Conservation (phyloP, 176 grass and related monocot genomes). For the Hsuehochloa calcarea region DNA sequence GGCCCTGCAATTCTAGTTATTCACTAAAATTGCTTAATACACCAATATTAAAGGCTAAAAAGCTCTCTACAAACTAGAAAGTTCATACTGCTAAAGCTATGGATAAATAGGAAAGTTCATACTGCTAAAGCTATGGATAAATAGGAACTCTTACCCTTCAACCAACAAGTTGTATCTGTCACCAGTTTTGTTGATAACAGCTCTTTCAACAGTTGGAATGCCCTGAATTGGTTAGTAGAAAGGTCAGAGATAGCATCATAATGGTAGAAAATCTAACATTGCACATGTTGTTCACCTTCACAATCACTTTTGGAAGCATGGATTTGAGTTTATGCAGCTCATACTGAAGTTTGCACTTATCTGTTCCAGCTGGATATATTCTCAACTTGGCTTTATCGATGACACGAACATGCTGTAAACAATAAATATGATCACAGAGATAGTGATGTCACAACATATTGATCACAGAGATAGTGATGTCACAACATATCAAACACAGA, state of each 20-base stretch:
- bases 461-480: constrained; percentile 11
- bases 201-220: constrained; percentile 85
- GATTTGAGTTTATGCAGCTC: constrained; percentile 67
- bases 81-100: constrained; percentile 10
- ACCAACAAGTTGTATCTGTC: constrained; percentile 56
- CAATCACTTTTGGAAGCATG: constrained; percentile 90
- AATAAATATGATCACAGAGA: constrained; percentile 2
- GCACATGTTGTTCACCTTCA: constrained; percentile 60
- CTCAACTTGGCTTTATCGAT: constrained; percentile 59
- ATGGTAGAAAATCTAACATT: constrained; percentile 6
- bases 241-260: constrained; percentile 10
- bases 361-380: constrained; percentile 77
- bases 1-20: not conserved
- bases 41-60: not conserved
- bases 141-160: constrained; percentile 70
- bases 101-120: constrained; percentile 30
- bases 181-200: constrained; percentile 49
- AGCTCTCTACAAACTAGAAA: not conserved
- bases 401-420: constrained; percentile 62
- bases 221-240: constrained; percentile 56
- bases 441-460: not conserved
- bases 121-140: constrained; percentile 18
- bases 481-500: constrained; percentile 11
- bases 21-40: constrained; percentile 12
- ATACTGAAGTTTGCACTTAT: constrained; percentile 72